Base-by-base conservation (phyloP, 495 filamentous ascomycete genomes). In the Margaritispora aquatica region DNA sequence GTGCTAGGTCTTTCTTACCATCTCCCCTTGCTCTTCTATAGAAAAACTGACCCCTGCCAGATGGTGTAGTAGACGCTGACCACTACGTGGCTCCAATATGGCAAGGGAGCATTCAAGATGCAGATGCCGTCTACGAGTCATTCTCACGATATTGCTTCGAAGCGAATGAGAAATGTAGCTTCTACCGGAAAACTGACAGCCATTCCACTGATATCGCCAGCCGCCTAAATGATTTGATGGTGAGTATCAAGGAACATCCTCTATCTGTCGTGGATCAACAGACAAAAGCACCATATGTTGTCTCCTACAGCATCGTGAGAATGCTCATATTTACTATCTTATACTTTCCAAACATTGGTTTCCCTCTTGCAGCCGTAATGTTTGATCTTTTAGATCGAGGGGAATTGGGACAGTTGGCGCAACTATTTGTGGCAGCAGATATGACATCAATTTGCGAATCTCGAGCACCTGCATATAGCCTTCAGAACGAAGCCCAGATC, bases 21-120 rank as follows among this genome's bases (percentile, higher is more conserved):
- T 27, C 9, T 15, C 29, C 19, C 31, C 53, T 17, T n/a, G 11
- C n/a, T 3, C 22, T n/a, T 31, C 3, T 46, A 20, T 13, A 2
- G 15, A 22, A n/a, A 46, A 21, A 44, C 34, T 38, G 8, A 52
- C 2, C 9, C 13, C 15, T 51, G 17, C 68, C 79, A 3, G 77
- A 81, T 49, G 77, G 76, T 20, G 75, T 75, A 3, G 77, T 78
- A 52, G 77, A 80, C 51, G 73, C 79, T 2, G 71, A 71, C 50
- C 74, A 80, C 54, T 78, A 80, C 57, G 62, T 70, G 21, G 23
- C 55, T 27, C 67, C 69, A 2, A 55, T 74, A 50, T 20, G 1
- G 67, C 70, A 31, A 72, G 64, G n/a, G 52, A 44, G 38, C 19
- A n/a, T 77, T 46, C n/a, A 59, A 10, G 76, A 80, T 54, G 59